These are phyloP conservation scores for Malus sylvestris DNA, from an alignment of 306 rosid genomes.

Conservation along the genomic window DNA sequence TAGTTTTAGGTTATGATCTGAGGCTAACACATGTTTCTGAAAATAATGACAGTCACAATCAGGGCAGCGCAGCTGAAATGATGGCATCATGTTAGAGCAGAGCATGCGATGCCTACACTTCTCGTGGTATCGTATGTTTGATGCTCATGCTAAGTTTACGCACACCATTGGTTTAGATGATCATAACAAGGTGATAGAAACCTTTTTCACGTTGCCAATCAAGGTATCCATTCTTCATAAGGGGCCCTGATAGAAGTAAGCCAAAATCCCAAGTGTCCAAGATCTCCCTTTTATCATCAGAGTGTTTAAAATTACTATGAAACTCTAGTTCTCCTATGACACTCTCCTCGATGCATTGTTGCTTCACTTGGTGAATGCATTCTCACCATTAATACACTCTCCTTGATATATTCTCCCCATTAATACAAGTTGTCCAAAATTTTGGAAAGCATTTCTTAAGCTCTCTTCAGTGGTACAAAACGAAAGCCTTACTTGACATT, in stretches of 20 bases:
- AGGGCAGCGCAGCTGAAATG: neutral
- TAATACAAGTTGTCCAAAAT: slow-evolving; percentile 54
- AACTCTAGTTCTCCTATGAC: no score
- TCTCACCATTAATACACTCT: no score
- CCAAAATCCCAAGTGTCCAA: no score
- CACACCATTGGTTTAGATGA: neutral
- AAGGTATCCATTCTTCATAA: neutral
- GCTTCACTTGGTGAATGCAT: neutral
- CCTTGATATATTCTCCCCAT: no score
- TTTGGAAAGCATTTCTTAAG: slow-evolving; percentile 62
- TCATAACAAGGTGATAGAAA: neutral
- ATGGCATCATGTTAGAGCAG: neutral
- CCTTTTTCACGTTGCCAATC: neutral
- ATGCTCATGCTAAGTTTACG: neutral
- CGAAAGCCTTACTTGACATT: slow-evolving; percentile 58
- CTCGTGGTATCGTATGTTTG: neutral
- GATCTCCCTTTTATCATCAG: no score
- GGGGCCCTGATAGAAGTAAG: no score
- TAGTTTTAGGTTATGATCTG: neutral
- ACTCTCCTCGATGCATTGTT: neutral
- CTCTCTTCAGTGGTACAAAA: slow-evolving; percentile 86
- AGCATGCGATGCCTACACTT: neutral
- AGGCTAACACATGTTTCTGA: neutral
- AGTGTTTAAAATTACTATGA: no score
- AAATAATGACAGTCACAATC: neutral